phyloP scores from a whole-genome alignment of 208 protist genomes.

The Borovskyia barvae region DNA sequence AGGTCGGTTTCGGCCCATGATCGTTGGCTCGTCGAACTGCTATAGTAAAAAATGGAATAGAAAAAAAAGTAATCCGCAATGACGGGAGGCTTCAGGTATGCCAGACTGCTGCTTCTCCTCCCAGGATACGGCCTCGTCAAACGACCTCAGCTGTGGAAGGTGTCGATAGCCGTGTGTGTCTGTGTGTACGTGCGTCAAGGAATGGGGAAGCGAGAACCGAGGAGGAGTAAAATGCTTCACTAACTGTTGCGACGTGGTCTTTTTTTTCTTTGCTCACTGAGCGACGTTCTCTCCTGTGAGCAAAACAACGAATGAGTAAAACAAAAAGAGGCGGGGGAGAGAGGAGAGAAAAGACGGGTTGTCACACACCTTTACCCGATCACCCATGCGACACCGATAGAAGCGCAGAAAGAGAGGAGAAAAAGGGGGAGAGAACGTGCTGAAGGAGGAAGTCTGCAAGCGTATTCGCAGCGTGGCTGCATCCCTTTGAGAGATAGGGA shows the following conservation, averaged over 20 bases:
- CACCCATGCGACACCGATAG: background rate
- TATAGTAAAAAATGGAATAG: background rate
- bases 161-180: background rate
- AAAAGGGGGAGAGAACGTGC: background rate
- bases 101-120: background rate
- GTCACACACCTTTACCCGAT: background rate
- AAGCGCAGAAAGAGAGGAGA: background rate
- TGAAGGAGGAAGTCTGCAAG: background rate
- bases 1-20: conserved; percentile 30
- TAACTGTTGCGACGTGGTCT: no score
- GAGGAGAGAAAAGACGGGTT: background rate
- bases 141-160: background rate
- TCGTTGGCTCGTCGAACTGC: no score
- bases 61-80: background rate
- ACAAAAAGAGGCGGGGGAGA: background rate
- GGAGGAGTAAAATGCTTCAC: no score
- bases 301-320: background rate
- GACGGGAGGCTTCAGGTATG: no score
- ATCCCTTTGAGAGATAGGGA: no score
- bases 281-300: no score
- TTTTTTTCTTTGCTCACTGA: no score
- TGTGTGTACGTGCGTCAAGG: background rate
- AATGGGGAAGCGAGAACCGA: background rate
- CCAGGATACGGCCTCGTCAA: background rate
- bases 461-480: background rate